Evolutionary conservation across 371 early-diverging fungal genomes (phyloP).

Genomic region (Chytridium lagenaria): DNA sequence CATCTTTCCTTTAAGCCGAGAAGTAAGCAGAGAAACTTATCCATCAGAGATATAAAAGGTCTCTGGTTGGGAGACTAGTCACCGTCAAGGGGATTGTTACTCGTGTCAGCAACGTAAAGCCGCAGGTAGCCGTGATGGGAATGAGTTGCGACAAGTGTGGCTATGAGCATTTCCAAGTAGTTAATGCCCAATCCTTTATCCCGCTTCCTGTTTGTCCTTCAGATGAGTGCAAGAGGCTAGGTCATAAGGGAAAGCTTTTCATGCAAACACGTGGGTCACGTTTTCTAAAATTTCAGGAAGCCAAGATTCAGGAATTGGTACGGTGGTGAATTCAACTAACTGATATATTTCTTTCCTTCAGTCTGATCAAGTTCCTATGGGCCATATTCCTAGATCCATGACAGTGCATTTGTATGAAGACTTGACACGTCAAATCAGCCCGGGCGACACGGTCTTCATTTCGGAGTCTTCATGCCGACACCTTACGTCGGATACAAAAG

Average conservation of each 20-base stretch:
- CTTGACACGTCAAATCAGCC: slow-evolving; percentile 81
- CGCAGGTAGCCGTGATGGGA: slow-evolving; percentile 78
- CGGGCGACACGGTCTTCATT: slow-evolving; percentile 91
- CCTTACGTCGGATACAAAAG: slow-evolving; percentile 94
- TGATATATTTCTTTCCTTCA: slow-evolving; percentile 33
- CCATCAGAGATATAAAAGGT: slow-evolving; percentile 91
- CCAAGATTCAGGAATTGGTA: slow-evolving; percentile 93
- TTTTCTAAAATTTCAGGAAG: slow-evolving; percentile 95
- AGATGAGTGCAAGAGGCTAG: slow-evolving; percentile 83
- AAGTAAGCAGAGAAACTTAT: slow-evolving; percentile 60
- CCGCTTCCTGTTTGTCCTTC: slow-evolving; percentile 92
- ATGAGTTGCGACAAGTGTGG: slow-evolving; percentile 99
- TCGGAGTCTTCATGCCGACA: slow-evolving; percentile 95
- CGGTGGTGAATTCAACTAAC: slow-evolving; percentile 20
- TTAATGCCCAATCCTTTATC: slow-evolving; percentile 62
- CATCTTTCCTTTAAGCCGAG: slow-evolving; percentile 86
- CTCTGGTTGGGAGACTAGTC: slow-evolving; percentile 87
- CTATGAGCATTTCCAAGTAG: slow-evolving; percentile 94
- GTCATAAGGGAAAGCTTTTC: slow-evolving; percentile 84
- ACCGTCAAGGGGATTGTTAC: slow-evolving; percentile 96
- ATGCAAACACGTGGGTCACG: slow-evolving; percentile 96
- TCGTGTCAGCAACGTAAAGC: slow-evolving; percentile 96
- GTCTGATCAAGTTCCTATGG: slow-evolving; percentile 98
- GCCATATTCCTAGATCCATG: slow-evolving; percentile 97
- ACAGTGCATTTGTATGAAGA: slow-evolving; percentile 89